Conservation (phyloP, 192 early-diverging fungal genomes). For the Allomyces javanicus region DNA sequence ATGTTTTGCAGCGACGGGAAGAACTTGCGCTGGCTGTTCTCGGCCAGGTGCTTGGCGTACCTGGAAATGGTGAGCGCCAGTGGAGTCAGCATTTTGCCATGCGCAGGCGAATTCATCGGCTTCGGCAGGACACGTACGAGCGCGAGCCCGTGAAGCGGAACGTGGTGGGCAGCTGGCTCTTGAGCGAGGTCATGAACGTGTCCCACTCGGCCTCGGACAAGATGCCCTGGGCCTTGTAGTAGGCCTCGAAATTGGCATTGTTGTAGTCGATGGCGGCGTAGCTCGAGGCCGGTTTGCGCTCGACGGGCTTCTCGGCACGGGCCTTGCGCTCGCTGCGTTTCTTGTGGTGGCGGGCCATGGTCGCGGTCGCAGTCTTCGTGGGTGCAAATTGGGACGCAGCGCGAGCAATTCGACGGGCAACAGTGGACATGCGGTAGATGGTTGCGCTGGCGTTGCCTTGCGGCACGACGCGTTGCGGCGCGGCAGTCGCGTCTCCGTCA, state of each 20-base stretch:
- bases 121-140: constrained; percentile 17
- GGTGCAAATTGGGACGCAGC: not conserved
- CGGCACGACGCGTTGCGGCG: too few species aligned
- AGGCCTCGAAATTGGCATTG: constrained; percentile 41
- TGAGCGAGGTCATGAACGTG: constrained; percentile 45
- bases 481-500: too few species aligned
- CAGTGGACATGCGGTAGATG: too few species aligned
- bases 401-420: too few species aligned
- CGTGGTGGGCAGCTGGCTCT: constrained; percentile 60
- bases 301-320: constrained; percentile 1
- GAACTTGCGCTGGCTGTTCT: constrained; percentile 30
- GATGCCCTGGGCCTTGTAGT: constrained; percentile 59
- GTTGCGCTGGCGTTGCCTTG: too few species aligned
- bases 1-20: constrained; percentile 31
- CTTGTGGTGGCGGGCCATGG: constrained; percentile 1
- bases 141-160: constrained; percentile 88
- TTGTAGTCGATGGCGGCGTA: constrained; percentile 25
- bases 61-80: constrained; percentile 17
- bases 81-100: too few species aligned
- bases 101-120: not conserved
- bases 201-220: constrained; percentile 69
- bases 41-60: constrained; percentile 20
- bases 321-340: not conserved
- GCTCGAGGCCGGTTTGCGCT: constrained; percentile 1
- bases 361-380: not conserved